A percentile compares a stretch with the other conserved stretches of the same genome.
Conservation (phyloP, 2,329 filamentous ascomycete species). For the Neoascochyta sp. region DNA sequence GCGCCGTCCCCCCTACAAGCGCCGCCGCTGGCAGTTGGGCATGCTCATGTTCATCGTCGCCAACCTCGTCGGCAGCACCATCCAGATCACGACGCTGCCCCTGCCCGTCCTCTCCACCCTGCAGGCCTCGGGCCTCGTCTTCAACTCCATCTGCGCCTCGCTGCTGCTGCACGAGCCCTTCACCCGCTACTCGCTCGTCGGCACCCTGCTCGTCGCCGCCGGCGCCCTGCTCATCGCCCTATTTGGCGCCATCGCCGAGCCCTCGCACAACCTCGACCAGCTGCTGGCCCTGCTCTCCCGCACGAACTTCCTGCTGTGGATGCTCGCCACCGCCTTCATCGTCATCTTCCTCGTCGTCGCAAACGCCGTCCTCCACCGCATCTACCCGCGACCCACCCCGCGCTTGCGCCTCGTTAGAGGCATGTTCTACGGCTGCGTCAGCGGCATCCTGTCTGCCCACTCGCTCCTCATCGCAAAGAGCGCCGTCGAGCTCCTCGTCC, state of each 20-base stretch:
- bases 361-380: constrained; percentile 36
- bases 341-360: constrained; percentile 64
- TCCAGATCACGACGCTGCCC: constrained; percentile 94
- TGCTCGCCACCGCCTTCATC: constrained; percentile 71
- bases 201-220: constrained; percentile 79
- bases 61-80: constrained; percentile 90
- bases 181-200: constrained; percentile 86
- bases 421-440: constrained; percentile 79
- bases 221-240: constrained; percentile 90
- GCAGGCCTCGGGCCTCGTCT: constrained; percentile 86
- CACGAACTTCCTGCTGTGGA: constrained; percentile 80
- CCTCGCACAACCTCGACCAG: constrained; percentile 81
- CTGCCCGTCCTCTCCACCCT: constrained; percentile 91
- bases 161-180: constrained; percentile 91
- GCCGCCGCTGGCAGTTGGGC: constrained; percentile 90
- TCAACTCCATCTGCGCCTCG: constrained; percentile 97
- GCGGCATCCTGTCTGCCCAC: constrained; percentile 90
- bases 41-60: constrained; percentile 97
- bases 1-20: constrained; percentile 80
- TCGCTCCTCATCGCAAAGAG: constrained; percentile 92
- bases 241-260: constrained; percentile 91
- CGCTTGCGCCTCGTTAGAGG: constrained; percentile 74
- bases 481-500: constrained; percentile 87
- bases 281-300: constrained; percentile 71
- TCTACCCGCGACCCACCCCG: constrained; percentile 48